Evolutionary conservation across 163 green algal genomes (phyloP), one percentile per base, ranked within the genome.

Genomic region (Chloroidium sp.): DNA sequence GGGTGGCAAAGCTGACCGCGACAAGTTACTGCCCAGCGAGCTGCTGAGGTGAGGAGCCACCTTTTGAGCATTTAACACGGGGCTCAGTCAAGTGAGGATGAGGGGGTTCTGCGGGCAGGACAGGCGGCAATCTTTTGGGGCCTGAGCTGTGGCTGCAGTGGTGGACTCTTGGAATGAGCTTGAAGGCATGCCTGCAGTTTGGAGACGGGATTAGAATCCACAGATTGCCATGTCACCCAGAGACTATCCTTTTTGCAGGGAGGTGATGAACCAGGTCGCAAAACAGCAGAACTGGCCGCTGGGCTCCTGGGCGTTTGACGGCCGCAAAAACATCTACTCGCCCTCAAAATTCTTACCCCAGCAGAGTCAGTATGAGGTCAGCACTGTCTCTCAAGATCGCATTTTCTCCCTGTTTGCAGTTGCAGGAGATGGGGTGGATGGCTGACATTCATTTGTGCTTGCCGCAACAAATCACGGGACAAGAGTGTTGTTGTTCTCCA

Each of bases 311-410:
- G 87, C 79, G 1, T 94, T 86, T 83, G 90, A 94, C 77, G 87
- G 90, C 1, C 84, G 84, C 77, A 92, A 92, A 82, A 92, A 89
- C 86, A 82, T 93, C 62, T 93, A 89, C 81, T 69, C 86, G 1
- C 83, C 87, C 1, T 76, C 76, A 61, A 68, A 36, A 59, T 69
- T 86, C 61, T 81, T 90, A 76, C 69, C 76, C 58, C 76, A 78
- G 76, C 60, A 76, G 1, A 76, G 8, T 10, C 1, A 60, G 2
- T 84, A 69, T 57, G 68, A 80, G 64, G 80, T 84, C 13, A 2
- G 74, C 59, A 2, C 12, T 72, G 67, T 14, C 74, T 77, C 74
- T 4, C 10, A 12, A 14, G 36, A 36, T 36, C 36, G 36, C 36
- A 3, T 68, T 36, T 61, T 68, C 74, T 4, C 80, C 62, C 4